These are phyloP conservation scores for Microcos paniculata DNA, from an alignment of 345 rosid species.

Conservation along the genomic window DNA sequence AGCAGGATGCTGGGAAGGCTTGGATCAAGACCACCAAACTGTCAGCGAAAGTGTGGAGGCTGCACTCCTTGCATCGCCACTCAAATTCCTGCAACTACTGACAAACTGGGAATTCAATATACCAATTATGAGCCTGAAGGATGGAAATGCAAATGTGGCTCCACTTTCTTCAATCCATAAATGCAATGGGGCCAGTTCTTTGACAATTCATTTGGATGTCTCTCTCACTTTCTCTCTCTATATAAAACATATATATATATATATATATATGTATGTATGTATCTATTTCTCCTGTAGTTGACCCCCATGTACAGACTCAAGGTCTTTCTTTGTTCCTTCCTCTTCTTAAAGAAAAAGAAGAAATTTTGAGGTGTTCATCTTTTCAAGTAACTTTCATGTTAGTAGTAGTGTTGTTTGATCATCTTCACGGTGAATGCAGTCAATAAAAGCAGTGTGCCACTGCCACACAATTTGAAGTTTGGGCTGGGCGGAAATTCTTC, in stretches of 20 bases:
- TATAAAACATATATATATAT: too few species aligned
- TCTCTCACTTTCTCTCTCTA: not conserved
- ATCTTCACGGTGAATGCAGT: not conserved
- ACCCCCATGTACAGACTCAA: not conserved
- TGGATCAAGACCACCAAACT: conserved; percentile 29
- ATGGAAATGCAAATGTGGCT: conserved; percentile 37
- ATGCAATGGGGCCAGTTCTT: not conserved
- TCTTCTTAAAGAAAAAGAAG: not conserved
- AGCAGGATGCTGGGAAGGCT: conserved; percentile 15
- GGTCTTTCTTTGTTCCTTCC: not conserved
- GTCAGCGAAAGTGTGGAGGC: conserved; percentile 18
- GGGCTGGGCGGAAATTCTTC: not conserved
- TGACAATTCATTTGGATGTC: not conserved
- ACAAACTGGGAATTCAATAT: conserved; percentile 2
- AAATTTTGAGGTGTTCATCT: not conserved
- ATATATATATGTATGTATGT: not conserved
- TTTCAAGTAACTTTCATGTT: not conserved
- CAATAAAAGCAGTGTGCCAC: not conserved
- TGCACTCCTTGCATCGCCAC: conserved; percentile 27
- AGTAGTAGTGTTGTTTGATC: not conserved
- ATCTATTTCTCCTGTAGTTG: not conserved
- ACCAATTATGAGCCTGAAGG: conserved; percentile 39
- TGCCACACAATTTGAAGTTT: not conserved
- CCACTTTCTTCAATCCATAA: conserved; percentile 24
- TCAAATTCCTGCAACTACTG: conserved; percentile 25